Percentiles rank a stretch among this genome's conserved stretches.
Evolutionary conservation across 768 basidiomycete species (phyloP).

Genomic region (Suillus plorans): DNA sequence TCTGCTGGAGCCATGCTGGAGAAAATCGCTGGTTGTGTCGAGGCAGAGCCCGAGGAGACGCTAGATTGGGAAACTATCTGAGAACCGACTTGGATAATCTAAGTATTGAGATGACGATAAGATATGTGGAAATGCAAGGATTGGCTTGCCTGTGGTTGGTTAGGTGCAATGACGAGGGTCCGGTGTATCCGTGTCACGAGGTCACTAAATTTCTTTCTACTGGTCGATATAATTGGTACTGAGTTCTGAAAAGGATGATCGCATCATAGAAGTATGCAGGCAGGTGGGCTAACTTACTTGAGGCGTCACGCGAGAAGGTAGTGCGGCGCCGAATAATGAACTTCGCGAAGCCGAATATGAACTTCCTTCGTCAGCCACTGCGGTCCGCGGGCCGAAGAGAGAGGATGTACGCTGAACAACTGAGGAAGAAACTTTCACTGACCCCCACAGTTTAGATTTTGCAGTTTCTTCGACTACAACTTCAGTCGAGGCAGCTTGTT

Average conservation of each 20-base stretch:
- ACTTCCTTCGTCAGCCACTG: slow-evolving; percentile 3
- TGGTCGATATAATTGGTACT: not conserved
- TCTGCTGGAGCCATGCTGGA: not conserved
- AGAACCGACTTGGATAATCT: not conserved
- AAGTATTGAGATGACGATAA: not conserved
- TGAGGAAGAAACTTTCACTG: not conserved
- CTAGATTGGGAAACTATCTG: not conserved
- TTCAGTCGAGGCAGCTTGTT: not conserved
- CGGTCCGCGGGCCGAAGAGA: slow-evolving; percentile 18
- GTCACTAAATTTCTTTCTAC: slow-evolving; percentile 42
- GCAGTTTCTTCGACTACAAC: not conserved
- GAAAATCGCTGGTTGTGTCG: not conserved
- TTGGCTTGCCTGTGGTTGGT: slow-evolving; percentile 41
- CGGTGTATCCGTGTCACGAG: slow-evolving; percentile 68
- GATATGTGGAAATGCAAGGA: not conserved
- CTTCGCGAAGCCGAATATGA: slow-evolving; percentile 35
- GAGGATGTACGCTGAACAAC: slow-evolving; percentile 20
- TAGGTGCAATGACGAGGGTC: slow-evolving; percentile 59
- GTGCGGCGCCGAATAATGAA: slow-evolving; percentile 43
- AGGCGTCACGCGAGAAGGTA: not conserved
- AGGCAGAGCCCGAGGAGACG: not conserved
- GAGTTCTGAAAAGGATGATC: not conserved
- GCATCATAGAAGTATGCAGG: not conserved
- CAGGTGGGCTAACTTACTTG: not conserved
- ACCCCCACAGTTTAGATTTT: slow-evolving; percentile 8